phyloP scores from a whole-genome alignment of 352 stramenopile species.

The Pythium phragmitis region DNA sequence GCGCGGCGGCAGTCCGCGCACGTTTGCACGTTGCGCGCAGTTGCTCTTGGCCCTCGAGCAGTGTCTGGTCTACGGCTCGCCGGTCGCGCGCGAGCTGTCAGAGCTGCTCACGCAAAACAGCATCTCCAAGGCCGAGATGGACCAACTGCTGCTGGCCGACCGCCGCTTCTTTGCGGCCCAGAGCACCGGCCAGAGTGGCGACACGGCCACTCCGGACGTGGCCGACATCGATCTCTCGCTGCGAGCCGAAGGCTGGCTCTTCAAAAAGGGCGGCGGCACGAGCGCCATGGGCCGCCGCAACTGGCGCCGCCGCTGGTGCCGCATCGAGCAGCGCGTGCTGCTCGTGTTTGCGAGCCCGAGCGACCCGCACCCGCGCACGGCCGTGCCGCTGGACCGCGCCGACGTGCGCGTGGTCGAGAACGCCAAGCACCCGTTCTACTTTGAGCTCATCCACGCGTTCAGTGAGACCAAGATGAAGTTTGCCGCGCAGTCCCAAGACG shows the following conservation, averaged over 20 bases:
- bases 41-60: slow-evolving; percentile 77
- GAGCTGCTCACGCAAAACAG: slow-evolving; percentile 60
- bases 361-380: slow-evolving; percentile 54
- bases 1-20: slow-evolving; percentile 54
- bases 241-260: slow-evolving; percentile 51
- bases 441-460: slow-evolving; percentile 73
- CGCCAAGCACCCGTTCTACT: slow-evolving; percentile 73
- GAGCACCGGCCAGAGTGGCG: slow-evolving; percentile 25
- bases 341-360: slow-evolving; percentile 59
- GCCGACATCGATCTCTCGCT: slow-evolving; percentile 3
- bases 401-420: slow-evolving; percentile 67
- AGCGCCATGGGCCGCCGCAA: slow-evolving; percentile 72
- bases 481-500: slow-evolving; percentile 57
- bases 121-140: slow-evolving; percentile 70
- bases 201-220: not conserved
- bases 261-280: slow-evolving; percentile 82
- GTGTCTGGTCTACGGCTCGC: slow-evolving; percentile 77
- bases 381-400: slow-evolving; percentile 63
- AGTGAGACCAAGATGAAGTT: slow-evolving; percentile 80
- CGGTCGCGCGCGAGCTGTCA: slow-evolving; percentile 47
- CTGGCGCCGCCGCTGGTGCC: slow-evolving; percentile 75
- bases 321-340: slow-evolving; percentile 72
- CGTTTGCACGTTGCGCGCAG: slow-evolving; percentile 67
- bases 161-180: slow-evolving; percentile 72
- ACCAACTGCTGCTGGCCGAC: slow-evolving; percentile 69